Evolutionary conservation across 805 yeast species (phyloP), one percentile per base, ranked within the genome.

Genomic region (Candida qinlingensis): DNA sequence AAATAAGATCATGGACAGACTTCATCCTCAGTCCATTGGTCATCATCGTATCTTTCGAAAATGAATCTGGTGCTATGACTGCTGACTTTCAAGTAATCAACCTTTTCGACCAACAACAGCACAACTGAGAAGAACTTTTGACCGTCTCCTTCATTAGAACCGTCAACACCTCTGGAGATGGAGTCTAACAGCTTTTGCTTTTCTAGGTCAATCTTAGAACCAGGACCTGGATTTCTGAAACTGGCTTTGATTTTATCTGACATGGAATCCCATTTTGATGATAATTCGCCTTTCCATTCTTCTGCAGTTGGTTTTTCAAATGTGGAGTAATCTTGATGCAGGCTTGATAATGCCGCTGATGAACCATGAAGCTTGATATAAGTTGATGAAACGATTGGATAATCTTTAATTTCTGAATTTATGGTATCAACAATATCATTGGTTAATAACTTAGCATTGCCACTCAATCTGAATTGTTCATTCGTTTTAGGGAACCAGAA

Each of bases 161-260:
- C 96, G 65, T 88, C 96, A 13, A 88, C 96, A 10, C 96, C 92
- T 56, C 96, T 74, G 42, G 77, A 73, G 42, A 88, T 83, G 45
- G 86, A 78, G 64, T 88, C 96, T 40, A 88, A 66, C 48, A 72
- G 63, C 55, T 78, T 79, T 36, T 72, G 71, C 48, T 78, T 79
- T 39, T 79, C 82, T 7, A 71, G 71, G 9, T 78, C 76, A 60
- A 88, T 60, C 26, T 69, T 66, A 2, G 80, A 68, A n/a, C 84
- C 84, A 3, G 96, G 95, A 1, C 74, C 66, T 0, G 96, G 96
- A 54, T 81, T 83, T 47, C 85, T 76, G 66, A 85, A 88, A 28
- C 83, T 74, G 41, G 82, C 76, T 62, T 80, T 83, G 61, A 85
- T 69, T 5, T 67, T 64, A 50, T 83, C 73, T 4, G 90, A 80